Evolutionary conservation across 2,329 filamentous ascomycete genomes (phyloP), one percentile per base, ranked within the genome.

Genomic region (Pseudopithomyces chartarum): DNA sequence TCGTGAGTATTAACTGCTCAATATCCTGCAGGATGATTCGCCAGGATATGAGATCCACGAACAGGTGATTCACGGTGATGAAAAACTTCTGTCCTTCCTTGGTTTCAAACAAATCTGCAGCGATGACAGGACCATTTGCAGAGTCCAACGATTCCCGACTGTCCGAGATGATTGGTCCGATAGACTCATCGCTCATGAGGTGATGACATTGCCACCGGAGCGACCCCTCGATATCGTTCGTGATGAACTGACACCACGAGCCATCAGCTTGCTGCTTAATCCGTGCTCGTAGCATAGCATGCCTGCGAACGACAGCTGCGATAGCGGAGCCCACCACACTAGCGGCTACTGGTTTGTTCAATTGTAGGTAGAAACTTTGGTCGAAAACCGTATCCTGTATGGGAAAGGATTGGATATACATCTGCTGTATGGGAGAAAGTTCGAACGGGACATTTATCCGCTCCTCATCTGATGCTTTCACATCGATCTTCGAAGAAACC

Each of bases 231-330:
- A 29, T 29, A 29, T 29, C 26, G 5, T 29, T 8, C 5, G 26
- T 29, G 26, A 29, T 29, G 8, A 5, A 29, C 8, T 29, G 26
- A 29, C 26, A 8, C 47, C 70, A 75, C 0, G 72, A 69, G 3
- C 57, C 48, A 6, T 55, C 36, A 20, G 72, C 58, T 20, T 65
- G 67, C 19, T n/a, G 17, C 8, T 64, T 62, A 10, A 78, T 59
- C 6, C 77, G 69, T 13, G 70, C 75, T 32, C 76, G 68, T 2
- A 80, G 62, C 74, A 80, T 78, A 4, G 76, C 70, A 54, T 80
- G 78, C 11, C 62, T 68, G 8, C 59, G 52, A 1, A 77, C 67
- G 5, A 79, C 55, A 0, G 68, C 63, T 22, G 62, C 60, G 1
- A 79, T 49, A 0, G 76, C 74, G 12, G 48, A 23, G 22, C 56